Percentiles rank a stretch among this genome's conserved stretches.
Evolutionary conservation across 495 filamentous ascomycete species (phyloP).

Genomic region (Jackrogersella minutella): DNA sequence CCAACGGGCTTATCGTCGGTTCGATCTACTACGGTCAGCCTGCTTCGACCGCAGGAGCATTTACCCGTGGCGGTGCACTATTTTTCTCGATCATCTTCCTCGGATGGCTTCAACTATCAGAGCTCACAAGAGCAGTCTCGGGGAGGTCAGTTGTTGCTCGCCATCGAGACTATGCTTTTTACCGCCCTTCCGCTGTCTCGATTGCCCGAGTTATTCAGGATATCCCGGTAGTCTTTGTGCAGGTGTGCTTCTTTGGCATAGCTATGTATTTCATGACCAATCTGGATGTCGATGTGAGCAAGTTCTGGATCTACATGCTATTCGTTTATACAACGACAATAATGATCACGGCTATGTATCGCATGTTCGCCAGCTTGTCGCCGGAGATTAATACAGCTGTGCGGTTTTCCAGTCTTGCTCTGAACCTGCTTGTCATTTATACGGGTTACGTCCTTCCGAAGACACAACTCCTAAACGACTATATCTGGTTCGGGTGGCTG

Average conservation of each 20-base stretch:
- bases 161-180: conserved; percentile 73
- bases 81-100: conserved; percentile 80
- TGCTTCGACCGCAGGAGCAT: conserved; percentile 70
- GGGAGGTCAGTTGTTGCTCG: conserved; percentile 40
- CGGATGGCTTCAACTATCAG: conserved; percentile 77
- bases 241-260: conserved; percentile 69
- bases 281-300: conserved; percentile 69
- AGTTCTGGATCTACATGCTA: conserved; percentile 77
- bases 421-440: conserved; percentile 69
- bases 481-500: conserved; percentile 68
- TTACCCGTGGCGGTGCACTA: conserved; percentile 70
- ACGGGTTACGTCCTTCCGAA: conserved; percentile 61
- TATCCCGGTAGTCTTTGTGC: conserved; percentile 69
- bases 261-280: conserved; percentile 75
- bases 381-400: conserved; percentile 78
- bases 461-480: conserved; percentile 48
- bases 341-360: conserved; percentile 72
- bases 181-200: conserved; percentile 74
- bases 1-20: conserved; percentile 77
- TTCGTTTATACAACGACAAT: conserved; percentile 76
- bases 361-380: conserved; percentile 78
- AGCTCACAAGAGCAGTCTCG: conserved; percentile 69
- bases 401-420: conserved; percentile 70
- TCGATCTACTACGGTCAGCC: conserved; percentile 76
- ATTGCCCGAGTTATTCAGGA: conserved; percentile 74